These are phyloP conservation scores for Caryopteris hybrid DNA, from an alignment of 305 asterid genomes.

Conservation along the genomic window DNA sequence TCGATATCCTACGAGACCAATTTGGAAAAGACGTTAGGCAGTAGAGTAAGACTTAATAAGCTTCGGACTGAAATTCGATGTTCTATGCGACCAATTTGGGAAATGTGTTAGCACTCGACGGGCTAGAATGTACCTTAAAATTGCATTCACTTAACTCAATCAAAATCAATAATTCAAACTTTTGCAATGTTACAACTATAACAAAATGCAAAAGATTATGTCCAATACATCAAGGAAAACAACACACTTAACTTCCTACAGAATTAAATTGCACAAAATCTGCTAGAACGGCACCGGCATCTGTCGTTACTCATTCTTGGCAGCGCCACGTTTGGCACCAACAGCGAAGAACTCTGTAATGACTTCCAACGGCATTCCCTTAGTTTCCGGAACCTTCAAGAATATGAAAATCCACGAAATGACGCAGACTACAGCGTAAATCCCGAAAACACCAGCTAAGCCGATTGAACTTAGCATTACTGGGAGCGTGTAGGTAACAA, in stretches of 20 bases:
- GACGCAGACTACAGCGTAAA: constrained; percentile 62
- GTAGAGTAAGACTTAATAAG: no score
- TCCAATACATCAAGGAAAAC: no score
- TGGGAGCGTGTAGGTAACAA: constrained; percentile 78
- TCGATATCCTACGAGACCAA: no score
- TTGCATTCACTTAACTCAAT: not conserved
- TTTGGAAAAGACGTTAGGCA: no score
- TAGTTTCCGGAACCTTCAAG: constrained; percentile 89
- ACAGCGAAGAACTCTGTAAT: constrained; percentile 90
- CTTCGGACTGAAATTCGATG: no score
- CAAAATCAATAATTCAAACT: constrained; percentile 1
- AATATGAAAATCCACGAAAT: constrained; percentile 71
- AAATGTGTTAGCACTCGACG: no score
- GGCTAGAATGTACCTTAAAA: no score
- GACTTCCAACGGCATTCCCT: constrained; percentile 93
- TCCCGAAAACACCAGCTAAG: constrained; percentile 74
- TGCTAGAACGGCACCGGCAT: not conserved
- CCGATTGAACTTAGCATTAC: constrained; percentile 77
- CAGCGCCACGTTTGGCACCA: constrained; percentile 45
- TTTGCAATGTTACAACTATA: not conserved
- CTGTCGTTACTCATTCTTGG: constrained; percentile 30
- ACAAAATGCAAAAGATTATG: not conserved
- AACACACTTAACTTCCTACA: not conserved
- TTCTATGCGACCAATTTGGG: no score
- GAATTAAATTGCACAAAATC: constrained; percentile 6